These are phyloP conservation scores for Ophiocordyceps sinensis DNA, from an alignment of 2,329 filamentous ascomycete genomes.

Conservation along the genomic window DNA sequence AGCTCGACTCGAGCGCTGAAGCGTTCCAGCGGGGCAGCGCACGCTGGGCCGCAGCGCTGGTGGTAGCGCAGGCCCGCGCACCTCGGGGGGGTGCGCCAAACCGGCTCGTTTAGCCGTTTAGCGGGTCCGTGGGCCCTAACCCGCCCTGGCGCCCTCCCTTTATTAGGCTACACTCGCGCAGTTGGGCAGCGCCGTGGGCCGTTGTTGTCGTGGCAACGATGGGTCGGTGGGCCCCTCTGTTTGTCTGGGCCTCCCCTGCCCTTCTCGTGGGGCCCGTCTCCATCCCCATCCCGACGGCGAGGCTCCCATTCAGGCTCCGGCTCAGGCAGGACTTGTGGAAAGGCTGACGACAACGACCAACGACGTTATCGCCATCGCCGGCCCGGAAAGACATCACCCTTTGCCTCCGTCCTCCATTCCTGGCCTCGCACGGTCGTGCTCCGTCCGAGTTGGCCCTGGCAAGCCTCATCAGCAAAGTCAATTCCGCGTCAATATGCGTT, in stretches of 20 bases:
- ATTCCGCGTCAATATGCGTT: not conserved
- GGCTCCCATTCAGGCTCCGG: not conserved
- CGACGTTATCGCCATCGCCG: not conserved
- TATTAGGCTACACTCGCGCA: not conserved
- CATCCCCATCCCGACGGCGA: not conserved
- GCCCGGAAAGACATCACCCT: not conserved
- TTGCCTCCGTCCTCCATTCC: not conserved
- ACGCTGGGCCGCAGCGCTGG: not conserved
- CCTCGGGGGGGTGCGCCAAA: not conserved
- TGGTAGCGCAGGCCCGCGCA: not conserved
- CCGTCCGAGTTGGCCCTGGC: not conserved
- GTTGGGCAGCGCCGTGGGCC: not conserved
- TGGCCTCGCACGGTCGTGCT: not conserved
- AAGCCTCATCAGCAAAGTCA: not conserved
- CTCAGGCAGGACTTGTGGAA: not conserved
- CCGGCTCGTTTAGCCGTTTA: too few species aligned
- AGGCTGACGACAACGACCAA: not conserved
- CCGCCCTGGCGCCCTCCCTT: too few species aligned
- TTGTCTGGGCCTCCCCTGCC: constrained; percentile 5
- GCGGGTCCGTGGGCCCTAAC: not conserved
- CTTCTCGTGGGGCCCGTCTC: not conserved
- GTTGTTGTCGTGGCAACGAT: constrained; percentile 6
- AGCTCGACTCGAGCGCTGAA: not conserved
- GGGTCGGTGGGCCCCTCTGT: constrained; percentile 5
- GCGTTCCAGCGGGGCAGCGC: not conserved